phyloP scores from a whole-genome alignment of 1,139 yeast genomes.

The Debaryomycetaceae sp. region DNA sequence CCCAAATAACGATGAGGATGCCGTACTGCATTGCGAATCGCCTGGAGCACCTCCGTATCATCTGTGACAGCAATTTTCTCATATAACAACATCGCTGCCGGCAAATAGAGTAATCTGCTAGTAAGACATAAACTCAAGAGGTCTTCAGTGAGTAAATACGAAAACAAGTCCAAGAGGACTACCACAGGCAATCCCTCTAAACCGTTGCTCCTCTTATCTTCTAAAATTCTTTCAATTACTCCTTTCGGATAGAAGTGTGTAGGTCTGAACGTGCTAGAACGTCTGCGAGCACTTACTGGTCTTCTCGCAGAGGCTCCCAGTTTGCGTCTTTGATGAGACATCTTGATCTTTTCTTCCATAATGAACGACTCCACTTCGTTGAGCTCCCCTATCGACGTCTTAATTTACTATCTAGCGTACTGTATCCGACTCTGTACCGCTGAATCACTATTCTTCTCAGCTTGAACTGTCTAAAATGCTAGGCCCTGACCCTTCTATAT shows the following conservation, averaged over 20 bases:
- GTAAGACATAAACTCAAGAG: conserved; percentile 13
- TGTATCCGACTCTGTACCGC: too few species aligned
- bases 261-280: conserved; percentile 1
- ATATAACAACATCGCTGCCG: conserved; percentile 16
- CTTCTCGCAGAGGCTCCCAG: background rate
- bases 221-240: background rate
- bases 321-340: background rate
- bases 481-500: too few species aligned
- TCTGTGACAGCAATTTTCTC: conserved; percentile 14
- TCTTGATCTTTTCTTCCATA: background rate
- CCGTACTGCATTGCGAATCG: conserved; percentile 8
- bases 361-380: too few species aligned
- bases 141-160: conserved; percentile 13
- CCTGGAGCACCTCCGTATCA: conserved; percentile 8
- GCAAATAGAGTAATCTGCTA: conserved; percentile 14
- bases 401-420: too few species aligned
- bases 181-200: conserved; percentile 3
- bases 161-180: conserved; percentile 1
- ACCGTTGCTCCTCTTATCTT: background rate
- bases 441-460: too few species aligned
- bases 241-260: conserved; percentile 1
- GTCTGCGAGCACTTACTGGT: background rate
- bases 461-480: too few species aligned
- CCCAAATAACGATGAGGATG: conserved; percentile 13
- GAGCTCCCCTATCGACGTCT: too few species aligned